These are phyloP conservation scores for Vaccinium corymbosum DNA, from an alignment of 148 eudicot genomes.

Conservation along the genomic window DNA sequence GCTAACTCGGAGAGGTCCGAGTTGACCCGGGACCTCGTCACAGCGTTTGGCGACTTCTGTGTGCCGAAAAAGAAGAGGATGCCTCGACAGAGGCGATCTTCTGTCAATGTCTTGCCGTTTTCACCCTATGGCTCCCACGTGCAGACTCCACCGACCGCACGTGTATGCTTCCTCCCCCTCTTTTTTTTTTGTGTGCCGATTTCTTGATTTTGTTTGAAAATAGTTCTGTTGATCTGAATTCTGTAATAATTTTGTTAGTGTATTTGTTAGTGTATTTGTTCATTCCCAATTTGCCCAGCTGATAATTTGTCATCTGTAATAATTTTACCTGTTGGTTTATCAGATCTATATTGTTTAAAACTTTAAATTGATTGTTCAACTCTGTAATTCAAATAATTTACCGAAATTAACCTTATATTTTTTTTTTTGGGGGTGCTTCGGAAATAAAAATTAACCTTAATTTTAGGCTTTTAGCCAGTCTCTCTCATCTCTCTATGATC, in stretches of 20 bases:
- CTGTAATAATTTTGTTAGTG: neutral
- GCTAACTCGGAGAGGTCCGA: neutral
- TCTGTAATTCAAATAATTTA: neutral
- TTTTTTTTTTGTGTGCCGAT: slow-evolving; percentile 7
- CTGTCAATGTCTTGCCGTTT: slow-evolving; percentile 11
- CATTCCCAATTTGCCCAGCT: neutral
- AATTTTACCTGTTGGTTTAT: neutral
- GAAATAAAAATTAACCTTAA: too few species aligned
- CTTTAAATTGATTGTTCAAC: neutral
- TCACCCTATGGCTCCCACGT: slow-evolving; percentile 20
- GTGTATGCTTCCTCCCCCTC: slow-evolving; percentile 35
- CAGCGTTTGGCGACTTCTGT: neutral
- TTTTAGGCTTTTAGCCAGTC: too few species aligned
- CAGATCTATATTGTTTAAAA: neutral
- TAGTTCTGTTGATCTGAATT: neutral
- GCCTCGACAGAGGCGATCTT: slow-evolving; percentile 22
- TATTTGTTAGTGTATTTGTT: neutral
- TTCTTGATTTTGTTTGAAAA: neutral
- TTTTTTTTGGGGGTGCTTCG: too few species aligned
- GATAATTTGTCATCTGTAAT: neutral
- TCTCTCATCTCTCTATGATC: neutral
- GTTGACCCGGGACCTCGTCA: neutral
- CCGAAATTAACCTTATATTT: too few species aligned
- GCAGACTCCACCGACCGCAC: slow-evolving; percentile 33
- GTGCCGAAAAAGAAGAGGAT: slow-evolving; percentile 28